Percentiles rank a stretch among this genome's conserved stretches.
Evolutionary conservation across 257 asterid genomes (phyloP).

Genomic region (Primulina tabacum): DNA sequence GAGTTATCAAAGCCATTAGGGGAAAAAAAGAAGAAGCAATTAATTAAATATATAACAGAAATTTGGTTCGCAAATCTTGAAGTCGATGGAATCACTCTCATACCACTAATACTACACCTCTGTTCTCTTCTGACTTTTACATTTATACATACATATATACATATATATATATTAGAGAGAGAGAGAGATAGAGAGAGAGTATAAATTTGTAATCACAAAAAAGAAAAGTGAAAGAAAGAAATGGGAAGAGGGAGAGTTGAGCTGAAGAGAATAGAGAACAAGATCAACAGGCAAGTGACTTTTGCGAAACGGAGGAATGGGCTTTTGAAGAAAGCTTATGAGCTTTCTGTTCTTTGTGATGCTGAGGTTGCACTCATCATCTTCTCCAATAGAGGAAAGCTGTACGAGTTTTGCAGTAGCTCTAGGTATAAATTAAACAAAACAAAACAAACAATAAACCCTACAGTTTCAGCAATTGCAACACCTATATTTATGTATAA

Average conservation of each 20-base stretch:
- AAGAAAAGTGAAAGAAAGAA: constrained; percentile 21
- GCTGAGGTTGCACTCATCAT: constrained; percentile 94
- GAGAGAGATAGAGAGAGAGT: neutral
- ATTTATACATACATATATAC: too few relatives aligned
- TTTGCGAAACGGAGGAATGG: constrained; percentile 95
- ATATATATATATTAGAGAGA: too few relatives aligned
- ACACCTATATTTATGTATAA: constrained; percentile 22
- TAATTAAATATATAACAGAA: neutral
- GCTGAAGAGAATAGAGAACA: constrained; percentile 60
- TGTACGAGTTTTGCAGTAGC: constrained; percentile 97
- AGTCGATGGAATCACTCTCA: neutral
- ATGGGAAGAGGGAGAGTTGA: constrained; percentile 67
- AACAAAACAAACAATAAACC: constrained; percentile 24
- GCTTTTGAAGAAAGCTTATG: constrained; percentile 91
- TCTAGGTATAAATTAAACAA: constrained; percentile 60
- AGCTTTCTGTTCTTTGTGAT: constrained; percentile 90
- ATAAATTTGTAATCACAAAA: neutral
- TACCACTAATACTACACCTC: neutral
- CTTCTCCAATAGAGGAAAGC: constrained; percentile 99
- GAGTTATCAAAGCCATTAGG: too few relatives aligned
- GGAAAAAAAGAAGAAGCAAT: too few relatives aligned
- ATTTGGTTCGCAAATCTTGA: neutral
- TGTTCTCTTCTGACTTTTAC: neutral
- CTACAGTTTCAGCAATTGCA: constrained; percentile 9
- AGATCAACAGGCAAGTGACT: constrained; percentile 95